Base-by-base conservation (phyloP, 352 stramenopile genomes). In the Poterioochromonas sp. region DNA sequence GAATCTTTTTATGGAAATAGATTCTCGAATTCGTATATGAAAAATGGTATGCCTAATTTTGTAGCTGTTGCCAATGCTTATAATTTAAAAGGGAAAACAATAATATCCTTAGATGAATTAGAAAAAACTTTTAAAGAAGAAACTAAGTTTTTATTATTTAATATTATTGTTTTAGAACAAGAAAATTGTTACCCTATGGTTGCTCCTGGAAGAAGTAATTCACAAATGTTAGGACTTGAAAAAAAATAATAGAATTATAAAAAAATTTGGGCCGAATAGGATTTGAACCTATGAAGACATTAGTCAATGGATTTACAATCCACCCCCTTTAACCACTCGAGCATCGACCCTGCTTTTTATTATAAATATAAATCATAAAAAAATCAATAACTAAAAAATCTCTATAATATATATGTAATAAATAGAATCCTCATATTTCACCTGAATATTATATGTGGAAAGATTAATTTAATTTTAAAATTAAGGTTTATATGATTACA, bases 1-100 rank as follows among this genome's bases (percentile, higher is more conserved):
- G 88, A 93, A 64, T 85, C 93, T 73, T 95, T 94, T 78, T 95
- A 94, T 84, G 89, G 93, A 63, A 85, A 94, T 83, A 86, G 89
- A 18, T 93, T 93, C 83, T 93, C 88, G 49, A 86, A 84, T 47
- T 94, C 90, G 29, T 81, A 86, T 73, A 93, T 95, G 90, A 63
- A 40, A 77, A 69, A 77, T 77, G 91, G 89, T 80, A 94, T 93
- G 81, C 90, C 90, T 22, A 86, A 92, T 83, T 95, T 95, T 77
- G 88, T 93, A 84, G 91, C 94, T 83, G 88, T 94, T 79, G 87
- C 89, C 32, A 89, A 95, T 83, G 80, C 87, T 54, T 92, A 94
- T 90, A 86, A 92, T 82, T 91, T 86, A 79, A 79, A 94, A 80
- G 89, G 80, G 3, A 81, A 93, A 41, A 88, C 88, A 60, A 92